Percentiles rank a stretch among this genome's conserved stretches.
Evolutionary conservation across 1,139 yeast genomes (phyloP).

Genomic region (Geotrichum carabidarum): DNA sequence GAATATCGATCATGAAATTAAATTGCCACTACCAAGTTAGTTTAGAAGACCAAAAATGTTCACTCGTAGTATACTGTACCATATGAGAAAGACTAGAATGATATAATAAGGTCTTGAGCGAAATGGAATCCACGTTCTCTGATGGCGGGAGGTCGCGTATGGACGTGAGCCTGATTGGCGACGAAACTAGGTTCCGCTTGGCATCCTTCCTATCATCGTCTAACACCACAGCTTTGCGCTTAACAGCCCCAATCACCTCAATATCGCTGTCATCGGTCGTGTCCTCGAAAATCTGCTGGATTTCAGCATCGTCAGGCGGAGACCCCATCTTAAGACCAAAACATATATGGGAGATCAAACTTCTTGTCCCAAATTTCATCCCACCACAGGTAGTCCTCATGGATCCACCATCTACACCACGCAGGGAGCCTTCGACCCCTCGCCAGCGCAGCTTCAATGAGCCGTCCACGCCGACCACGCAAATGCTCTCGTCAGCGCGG

Average conservation of each 20-base stretch:
- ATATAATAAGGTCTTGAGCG: slow-evolving; percentile 24
- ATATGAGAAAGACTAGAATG: slow-evolving; percentile 18
- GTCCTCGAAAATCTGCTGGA: neutral
- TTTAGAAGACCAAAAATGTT: neutral
- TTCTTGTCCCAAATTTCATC: too few species aligned
- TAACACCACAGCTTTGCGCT: neutral
- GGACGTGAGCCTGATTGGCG: slow-evolving; percentile 22
- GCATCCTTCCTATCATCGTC: slow-evolving; percentile 1
- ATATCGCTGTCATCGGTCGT: slow-evolving; percentile 1
- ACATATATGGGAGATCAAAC: too few species aligned
- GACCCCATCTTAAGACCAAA: too few species aligned
- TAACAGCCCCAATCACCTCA: neutral
- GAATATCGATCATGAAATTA: slow-evolving; percentile 31
- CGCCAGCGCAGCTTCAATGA: neutral
- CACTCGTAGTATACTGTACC: neutral
- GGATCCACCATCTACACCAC: slow-evolving; percentile 8
- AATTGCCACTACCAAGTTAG: slow-evolving; percentile 29
- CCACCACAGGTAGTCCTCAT: neutral
- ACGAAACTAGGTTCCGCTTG: slow-evolving; percentile 9
- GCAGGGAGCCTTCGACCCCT: neutral
- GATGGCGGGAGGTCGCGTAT: slow-evolving; percentile 21
- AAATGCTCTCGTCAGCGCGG: neutral
- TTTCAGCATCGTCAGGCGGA: neutral
- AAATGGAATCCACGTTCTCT: slow-evolving; percentile 23
- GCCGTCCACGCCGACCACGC: neutral